Evolutionary conservation across 208 protist genomes (phyloP).

Genomic region (Naegleria lovaniensis): DNA sequence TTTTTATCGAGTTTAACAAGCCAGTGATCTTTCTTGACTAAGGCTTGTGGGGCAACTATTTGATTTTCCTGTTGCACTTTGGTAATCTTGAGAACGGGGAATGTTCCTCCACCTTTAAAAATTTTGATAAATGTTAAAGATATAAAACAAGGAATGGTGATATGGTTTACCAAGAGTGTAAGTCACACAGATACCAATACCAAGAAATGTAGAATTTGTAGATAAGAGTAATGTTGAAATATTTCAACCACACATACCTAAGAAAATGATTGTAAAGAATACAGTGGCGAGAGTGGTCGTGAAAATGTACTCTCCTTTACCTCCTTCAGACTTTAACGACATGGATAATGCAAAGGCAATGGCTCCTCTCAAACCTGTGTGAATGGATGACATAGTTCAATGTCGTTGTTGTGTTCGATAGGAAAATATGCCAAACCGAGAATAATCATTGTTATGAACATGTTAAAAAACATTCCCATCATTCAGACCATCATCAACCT

Average conservation of each 20-base stretch:
- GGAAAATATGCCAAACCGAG: too few species aligned
- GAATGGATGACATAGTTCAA: too few species aligned
- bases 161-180: too few species aligned
- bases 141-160: too few species aligned
- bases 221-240: too few species aligned
- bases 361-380: slow-evolving; percentile 25
- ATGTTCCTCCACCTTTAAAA: slow-evolving; percentile 3
- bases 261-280: slow-evolving; percentile 23
- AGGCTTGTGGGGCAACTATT: neutral
- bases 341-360: slow-evolving; percentile 29
- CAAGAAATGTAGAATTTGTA: too few species aligned
- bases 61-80: slow-evolving; percentile 12
- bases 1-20: neutral
- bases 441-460: too few species aligned
- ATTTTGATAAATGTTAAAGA: too few species aligned
- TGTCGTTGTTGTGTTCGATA: too few species aligned
- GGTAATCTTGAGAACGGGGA: neutral
- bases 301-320: slow-evolving; percentile 5
- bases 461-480: too few species aligned
- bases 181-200: too few species aligned
- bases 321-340: neutral
- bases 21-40: neutral
- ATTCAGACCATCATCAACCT: neutral
- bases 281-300: neutral
- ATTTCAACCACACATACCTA: too few species aligned